A percentile compares a stretch with the other conserved stretches of the same genome.
Evolutionary conservation across 2,329 filamentous ascomycete species (phyloP).

Genomic region (Calonectria pseudoturangicola): DNA sequence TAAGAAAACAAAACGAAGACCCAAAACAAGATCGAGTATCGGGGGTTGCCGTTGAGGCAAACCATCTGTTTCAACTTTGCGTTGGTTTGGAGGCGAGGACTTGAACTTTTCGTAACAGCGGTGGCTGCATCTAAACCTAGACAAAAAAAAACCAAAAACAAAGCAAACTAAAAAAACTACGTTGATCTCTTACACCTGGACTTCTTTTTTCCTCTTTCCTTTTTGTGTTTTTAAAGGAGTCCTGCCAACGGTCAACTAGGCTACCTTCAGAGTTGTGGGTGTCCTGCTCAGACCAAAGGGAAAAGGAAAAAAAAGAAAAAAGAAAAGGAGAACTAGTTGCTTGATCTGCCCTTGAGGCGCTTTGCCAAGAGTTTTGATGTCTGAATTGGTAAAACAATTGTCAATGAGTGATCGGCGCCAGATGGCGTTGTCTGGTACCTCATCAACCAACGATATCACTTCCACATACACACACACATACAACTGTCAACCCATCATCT

Average conservation of each 20-base stretch:
- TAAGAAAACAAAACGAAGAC: background rate
- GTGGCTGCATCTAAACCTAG: background rate
- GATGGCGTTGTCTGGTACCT: background rate
- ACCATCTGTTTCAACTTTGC: background rate
- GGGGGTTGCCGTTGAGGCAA: background rate
- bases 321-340: too few species aligned
- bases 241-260: too few species aligned
- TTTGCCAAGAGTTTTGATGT: slow-evolving; percentile 3
- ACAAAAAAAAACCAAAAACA: too few species aligned
- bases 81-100: background rate
- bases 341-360: background rate
- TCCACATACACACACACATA: background rate
- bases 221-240: too few species aligned
- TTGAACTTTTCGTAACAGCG: background rate
- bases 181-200: too few species aligned
- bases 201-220: too few species aligned
- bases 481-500: background rate
- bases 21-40: background rate
- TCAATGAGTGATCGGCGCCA: background rate
- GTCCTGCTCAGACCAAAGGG: background rate
- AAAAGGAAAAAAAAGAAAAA: background rate
- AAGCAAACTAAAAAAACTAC: too few species aligned
- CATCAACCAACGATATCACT: background rate
- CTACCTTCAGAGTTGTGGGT: too few species aligned
- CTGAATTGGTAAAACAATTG: background rate